Percentiles rank a stretch among this genome's conserved stretches.
phyloP scores from a whole-genome alignment of 2,329 filamentous ascomycete species.

The Nothophoma quercina region DNA sequence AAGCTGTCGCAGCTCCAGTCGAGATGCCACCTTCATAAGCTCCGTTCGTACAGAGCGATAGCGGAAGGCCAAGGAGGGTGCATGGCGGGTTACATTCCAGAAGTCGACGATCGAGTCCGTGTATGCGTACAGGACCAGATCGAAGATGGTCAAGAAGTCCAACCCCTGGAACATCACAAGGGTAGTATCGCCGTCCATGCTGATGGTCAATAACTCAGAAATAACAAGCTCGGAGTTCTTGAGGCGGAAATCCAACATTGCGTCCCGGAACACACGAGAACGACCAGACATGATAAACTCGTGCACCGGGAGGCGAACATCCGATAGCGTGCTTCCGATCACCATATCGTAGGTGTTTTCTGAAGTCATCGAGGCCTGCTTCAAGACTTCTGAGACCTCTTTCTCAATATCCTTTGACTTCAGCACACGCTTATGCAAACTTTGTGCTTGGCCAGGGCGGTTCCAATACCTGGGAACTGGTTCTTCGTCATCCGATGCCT shows the following conservation, averaged over 20 bases:
- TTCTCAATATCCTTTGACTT: slow-evolving; percentile 71
- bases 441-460: slow-evolving; percentile 56
- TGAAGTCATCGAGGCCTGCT: slow-evolving; percentile 42
- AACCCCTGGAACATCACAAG: slow-evolving; percentile 72
- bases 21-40: slow-evolving; percentile 83
- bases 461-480: slow-evolving; percentile 59
- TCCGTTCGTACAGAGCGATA: slow-evolving; percentile 84
- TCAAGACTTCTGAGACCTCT: slow-evolving; percentile 63
- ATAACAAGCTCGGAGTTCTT: slow-evolving; percentile 62
- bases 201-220: slow-evolving; percentile 67
- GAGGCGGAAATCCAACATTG: slow-evolving; percentile 65
- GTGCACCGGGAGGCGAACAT: slow-evolving; percentile 80
- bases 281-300: slow-evolving; percentile 80
- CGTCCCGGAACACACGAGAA: slow-evolving; percentile 70
- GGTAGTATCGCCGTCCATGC: slow-evolving; percentile 59
- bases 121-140: slow-evolving; percentile 81
- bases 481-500: slow-evolving; percentile 54
- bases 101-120: slow-evolving; percentile 81
- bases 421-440: slow-evolving; percentile 65
- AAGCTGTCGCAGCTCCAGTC: slow-evolving; percentile 73
- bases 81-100: slow-evolving; percentile 79
- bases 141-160: slow-evolving; percentile 80
- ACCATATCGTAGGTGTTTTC: slow-evolving; percentile 55
- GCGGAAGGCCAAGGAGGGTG: slow-evolving; percentile 70
- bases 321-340: slow-evolving; percentile 66